phyloP scores from a whole-genome alignment of 768 basidiomycete genomes.

The Tylopilus cervinicoccineus region DNA sequence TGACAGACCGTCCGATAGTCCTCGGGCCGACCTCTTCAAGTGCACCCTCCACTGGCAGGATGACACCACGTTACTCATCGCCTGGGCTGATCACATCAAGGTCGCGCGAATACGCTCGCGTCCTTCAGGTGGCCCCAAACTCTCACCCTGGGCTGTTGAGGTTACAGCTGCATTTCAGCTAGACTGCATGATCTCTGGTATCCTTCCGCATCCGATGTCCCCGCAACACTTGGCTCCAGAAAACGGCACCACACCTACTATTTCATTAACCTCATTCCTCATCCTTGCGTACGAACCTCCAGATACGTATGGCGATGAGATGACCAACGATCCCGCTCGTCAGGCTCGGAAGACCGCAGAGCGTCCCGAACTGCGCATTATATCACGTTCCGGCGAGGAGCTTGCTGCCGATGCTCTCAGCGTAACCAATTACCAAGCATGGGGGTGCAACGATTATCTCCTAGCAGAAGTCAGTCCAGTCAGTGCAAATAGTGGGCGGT shows the following conservation, averaged over 20 bases:
- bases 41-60: slow-evolving; percentile 92
- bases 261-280: slow-evolving; percentile 66
- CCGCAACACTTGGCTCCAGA: slow-evolving; percentile 14
- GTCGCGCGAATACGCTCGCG: slow-evolving; percentile 76
- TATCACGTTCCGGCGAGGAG: slow-evolving; percentile 86
- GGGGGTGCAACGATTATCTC: slow-evolving; percentile 90
- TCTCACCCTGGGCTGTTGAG: slow-evolving; percentile 70
- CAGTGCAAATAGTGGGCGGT: slow-evolving; percentile 35
- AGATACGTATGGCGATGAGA: slow-evolving; percentile 63
- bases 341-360: slow-evolving; percentile 83
- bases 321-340: slow-evolving; percentile 63
- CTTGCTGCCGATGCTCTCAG: slow-evolving; percentile 79
- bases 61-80: slow-evolving; percentile 83
- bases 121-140: slow-evolving; percentile 43
- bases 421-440: slow-evolving; percentile 73
- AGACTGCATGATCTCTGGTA: slow-evolving; percentile 93
- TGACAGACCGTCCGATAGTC: slow-evolving; percentile 75
- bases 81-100: slow-evolving; percentile 93
- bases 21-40: slow-evolving; percentile 92
- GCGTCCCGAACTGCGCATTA: slow-evolving; percentile 91
- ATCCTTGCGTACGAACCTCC: slow-evolving; percentile 85
- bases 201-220: slow-evolving; percentile 69
- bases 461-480: slow-evolving; percentile 49
- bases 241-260: slow-evolving; percentile 18
- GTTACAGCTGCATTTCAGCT: slow-evolving; percentile 89